phyloP scores from a whole-genome alignment of 495 filamentous ascomycete species.

The Hypomontagnella monticulosa region DNA sequence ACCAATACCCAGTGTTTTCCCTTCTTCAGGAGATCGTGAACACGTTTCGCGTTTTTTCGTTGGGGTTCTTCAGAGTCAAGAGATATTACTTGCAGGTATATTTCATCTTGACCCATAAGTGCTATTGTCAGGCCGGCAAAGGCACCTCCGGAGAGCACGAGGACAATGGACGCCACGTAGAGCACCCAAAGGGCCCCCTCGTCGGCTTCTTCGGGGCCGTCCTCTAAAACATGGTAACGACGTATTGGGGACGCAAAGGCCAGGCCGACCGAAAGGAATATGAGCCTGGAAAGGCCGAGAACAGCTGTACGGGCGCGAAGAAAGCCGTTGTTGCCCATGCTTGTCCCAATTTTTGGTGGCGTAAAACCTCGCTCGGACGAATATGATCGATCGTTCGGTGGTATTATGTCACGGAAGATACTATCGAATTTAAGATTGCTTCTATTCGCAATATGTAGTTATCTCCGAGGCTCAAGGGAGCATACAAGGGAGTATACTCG shows the following conservation, averaged over 20 bases:
- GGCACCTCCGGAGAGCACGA: slow-evolving; percentile 89
- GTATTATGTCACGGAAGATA: background rate
- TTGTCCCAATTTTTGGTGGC: slow-evolving; percentile 11
- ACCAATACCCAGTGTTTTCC: slow-evolving; percentile 99
- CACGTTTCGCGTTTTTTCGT: slow-evolving; percentile 80
- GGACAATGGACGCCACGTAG: slow-evolving; percentile 55
- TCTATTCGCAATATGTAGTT: slow-evolving; percentile 6
- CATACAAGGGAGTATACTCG: background rate
- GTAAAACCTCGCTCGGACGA: slow-evolving; percentile 4
- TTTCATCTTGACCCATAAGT: slow-evolving; percentile 89
- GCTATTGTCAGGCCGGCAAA: slow-evolving; percentile 98
- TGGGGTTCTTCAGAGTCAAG: slow-evolving; percentile 72
- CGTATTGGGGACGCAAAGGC: slow-evolving; percentile 48
- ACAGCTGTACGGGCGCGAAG: slow-evolving; percentile 50
- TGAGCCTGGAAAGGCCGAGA: slow-evolving; percentile 51
- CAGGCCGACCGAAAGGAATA: slow-evolving; percentile 52
- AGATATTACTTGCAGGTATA: slow-evolving; percentile 97
- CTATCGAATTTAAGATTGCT: background rate
- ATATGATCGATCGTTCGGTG: background rate
- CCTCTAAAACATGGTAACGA: slow-evolving; percentile 40
- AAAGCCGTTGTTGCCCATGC: slow-evolving; percentile 48
- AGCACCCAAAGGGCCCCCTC: slow-evolving; percentile 57
- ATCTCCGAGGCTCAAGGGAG: background rate
- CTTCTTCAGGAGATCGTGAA: slow-evolving; percentile 79
- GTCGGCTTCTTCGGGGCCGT: slow-evolving; percentile 52